A percentile compares a stretch with the other conserved stretches of the same genome.
Evolutionary conservation across 352 stramenopile species (phyloP).

Genomic region (Phytopythium montanum): DNA sequence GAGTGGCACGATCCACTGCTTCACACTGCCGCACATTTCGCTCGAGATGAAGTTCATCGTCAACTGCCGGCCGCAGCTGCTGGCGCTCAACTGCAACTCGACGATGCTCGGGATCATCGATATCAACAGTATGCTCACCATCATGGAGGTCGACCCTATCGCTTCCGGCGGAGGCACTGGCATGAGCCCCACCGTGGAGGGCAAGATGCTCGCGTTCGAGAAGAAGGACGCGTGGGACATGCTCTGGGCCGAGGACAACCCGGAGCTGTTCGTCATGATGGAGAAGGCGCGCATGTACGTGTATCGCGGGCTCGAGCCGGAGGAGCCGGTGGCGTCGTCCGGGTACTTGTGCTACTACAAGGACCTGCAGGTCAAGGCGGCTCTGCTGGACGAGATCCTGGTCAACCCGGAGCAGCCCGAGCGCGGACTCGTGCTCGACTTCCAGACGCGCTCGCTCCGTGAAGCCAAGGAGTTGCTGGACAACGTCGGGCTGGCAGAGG

Average conservation of each 20-base stretch:
- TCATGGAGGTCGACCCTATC: conserved; percentile 69
- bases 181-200: conserved; percentile 55
- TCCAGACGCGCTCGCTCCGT: conserved; percentile 85
- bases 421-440: conserved; percentile 80
- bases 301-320: conserved; percentile 74
- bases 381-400: conserved; percentile 85
- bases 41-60: conserved; percentile 91
- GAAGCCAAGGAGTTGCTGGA: conserved; percentile 87
- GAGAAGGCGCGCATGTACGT: conserved; percentile 93
- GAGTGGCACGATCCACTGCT: conserved; percentile 85
- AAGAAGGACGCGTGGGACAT: conserved; percentile 92
- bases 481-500: conserved; percentile 73
- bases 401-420: conserved; percentile 74
- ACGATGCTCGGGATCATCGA: conserved; percentile 89
- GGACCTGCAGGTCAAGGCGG: conserved; percentile 84
- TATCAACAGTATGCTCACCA: conserved; percentile 80
- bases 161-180: conserved; percentile 27
- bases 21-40: conserved; percentile 90
- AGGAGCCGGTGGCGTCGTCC: conserved; percentile 88
- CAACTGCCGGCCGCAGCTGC: conserved; percentile 65
- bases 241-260: conserved; percentile 90
- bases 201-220: conserved; percentile 75
- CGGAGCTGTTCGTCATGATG: conserved; percentile 90
- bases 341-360: conserved; percentile 89
- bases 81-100: conserved; percentile 89